Conservation (phyloP, 805 yeast genomes). For the Candida alai region DNA sequence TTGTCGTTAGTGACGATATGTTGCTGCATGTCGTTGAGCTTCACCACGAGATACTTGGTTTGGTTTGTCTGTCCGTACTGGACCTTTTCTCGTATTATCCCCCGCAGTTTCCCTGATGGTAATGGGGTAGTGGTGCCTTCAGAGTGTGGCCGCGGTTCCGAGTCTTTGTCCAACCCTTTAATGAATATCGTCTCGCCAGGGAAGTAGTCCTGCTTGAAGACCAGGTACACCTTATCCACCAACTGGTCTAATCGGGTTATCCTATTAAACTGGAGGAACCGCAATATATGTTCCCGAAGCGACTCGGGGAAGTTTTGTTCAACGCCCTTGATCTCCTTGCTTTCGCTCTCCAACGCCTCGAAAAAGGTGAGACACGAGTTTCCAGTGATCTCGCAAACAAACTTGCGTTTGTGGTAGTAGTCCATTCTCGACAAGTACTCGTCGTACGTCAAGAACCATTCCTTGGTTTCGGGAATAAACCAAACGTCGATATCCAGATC, state of each 20-base stretch:
- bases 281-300: slow-evolving; percentile 84
- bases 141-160: slow-evolving; percentile 9
- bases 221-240: slow-evolving; percentile 80
- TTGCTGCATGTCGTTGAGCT: slow-evolving; percentile 50
- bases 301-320: slow-evolving; percentile 87
- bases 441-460: slow-evolving; percentile 79
- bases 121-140: background rate
- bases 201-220: slow-evolving; percentile 77
- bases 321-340: slow-evolving; percentile 50
- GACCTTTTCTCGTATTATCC: slow-evolving; percentile 81
- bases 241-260: slow-evolving; percentile 79
- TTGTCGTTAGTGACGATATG: slow-evolving; percentile 69
- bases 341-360: slow-evolving; percentile 81
- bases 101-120: slow-evolving; percentile 36
- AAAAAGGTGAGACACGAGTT: slow-evolving; percentile 86
- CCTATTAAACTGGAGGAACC: slow-evolving; percentile 77
- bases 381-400: slow-evolving; percentile 95
- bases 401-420: slow-evolving; percentile 69
- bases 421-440: slow-evolving; percentile 71
- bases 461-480: slow-evolving; percentile 80
- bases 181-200: slow-evolving; percentile 86
- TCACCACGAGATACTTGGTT: slow-evolving; percentile 65
- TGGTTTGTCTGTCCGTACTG: slow-evolving; percentile 51
- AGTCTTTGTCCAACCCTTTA: slow-evolving; percentile 28
- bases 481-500: slow-evolving; percentile 65